phyloP scores from a whole-genome alignment of 2,329 filamentous ascomycete genomes.

The Plenodomus biglobosus region DNA sequence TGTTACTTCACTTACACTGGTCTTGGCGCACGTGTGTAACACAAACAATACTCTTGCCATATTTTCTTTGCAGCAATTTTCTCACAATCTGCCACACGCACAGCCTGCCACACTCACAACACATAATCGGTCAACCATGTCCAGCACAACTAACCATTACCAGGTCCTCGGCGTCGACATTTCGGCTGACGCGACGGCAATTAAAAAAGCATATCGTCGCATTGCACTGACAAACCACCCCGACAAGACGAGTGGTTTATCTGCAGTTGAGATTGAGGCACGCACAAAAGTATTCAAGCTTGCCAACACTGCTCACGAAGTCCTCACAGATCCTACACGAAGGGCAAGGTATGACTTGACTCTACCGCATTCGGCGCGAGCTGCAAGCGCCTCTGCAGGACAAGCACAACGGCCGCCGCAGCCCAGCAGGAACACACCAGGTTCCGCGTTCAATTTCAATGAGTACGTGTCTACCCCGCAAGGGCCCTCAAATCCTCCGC shows the following conservation, averaged over 20 bases:
- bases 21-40: no score
- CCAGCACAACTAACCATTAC: conserved; percentile 3
- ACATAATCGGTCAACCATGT: neutral
- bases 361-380: neutral
- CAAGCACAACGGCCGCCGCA: neutral
- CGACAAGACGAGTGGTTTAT: conserved; percentile 9
- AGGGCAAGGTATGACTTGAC: neutral
- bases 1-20: no score
- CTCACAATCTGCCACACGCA: neutral
- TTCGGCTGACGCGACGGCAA: neutral
- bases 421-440: neutral
- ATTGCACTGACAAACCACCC: conserved; percentile 6
- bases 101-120: neutral
- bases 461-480: neutral
- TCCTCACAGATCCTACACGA: neutral
- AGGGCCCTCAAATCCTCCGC: no score
- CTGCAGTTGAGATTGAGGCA: neutral
- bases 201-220: conserved; percentile 7
- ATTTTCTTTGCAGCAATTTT: neutral
- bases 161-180: neutral
- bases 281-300: conserved; percentile 3
- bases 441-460: neutral
- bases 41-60: no score
- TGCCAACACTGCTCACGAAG: conserved; percentile 2
- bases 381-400: neutral